Conservation (phyloP, 257 asterid species). For the Fraxinus pennsylvanica region DNA sequence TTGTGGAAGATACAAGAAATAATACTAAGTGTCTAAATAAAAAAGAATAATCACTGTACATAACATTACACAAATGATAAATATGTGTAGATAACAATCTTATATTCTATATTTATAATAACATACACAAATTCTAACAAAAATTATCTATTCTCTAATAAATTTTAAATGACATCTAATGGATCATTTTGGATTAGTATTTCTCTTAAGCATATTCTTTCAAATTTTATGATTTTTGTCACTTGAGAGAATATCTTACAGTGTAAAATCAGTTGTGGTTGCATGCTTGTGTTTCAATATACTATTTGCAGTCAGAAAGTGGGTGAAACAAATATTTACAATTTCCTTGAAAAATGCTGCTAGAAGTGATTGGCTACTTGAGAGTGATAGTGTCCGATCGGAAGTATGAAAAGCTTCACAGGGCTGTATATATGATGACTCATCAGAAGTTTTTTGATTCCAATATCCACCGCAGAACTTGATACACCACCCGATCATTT, state of each 20-base stretch:
- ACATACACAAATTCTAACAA: background rate
- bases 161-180: background rate
- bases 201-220: background rate
- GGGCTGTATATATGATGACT: background rate
- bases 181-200: background rate
- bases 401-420: constrained; percentile 9
- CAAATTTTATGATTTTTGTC: background rate
- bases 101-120: background rate
- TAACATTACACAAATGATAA: background rate
- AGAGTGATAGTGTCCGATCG: background rate
- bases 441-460: background rate
- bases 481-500: background rate
- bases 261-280: background rate
- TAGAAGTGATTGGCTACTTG: background rate
- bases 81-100: background rate
- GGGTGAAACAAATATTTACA: background rate
- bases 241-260: background rate
- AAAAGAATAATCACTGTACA: background rate
- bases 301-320: background rate
- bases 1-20: background rate
- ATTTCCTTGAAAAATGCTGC: background rate
- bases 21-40: background rate
- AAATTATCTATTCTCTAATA: no score
- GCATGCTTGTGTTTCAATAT: background rate
- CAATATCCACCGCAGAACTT: background rate